These are phyloP conservation scores for Dalbergia cochinchinensis DNA, from an alignment of 306 rosid genomes.

Conservation along the genomic window DNA sequence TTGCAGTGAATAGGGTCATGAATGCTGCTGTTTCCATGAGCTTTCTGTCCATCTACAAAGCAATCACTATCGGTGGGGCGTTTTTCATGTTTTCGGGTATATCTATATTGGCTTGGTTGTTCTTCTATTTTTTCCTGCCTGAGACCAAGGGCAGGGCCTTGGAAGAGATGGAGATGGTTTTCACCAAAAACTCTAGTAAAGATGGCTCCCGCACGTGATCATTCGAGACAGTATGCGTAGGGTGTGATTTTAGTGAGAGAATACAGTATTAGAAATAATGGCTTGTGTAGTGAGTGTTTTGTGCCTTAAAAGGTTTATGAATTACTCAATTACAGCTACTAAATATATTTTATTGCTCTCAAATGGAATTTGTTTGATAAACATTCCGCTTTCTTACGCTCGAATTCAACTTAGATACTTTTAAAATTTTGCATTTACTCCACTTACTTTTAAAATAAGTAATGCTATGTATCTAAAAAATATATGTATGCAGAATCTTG, in stretches of 20 bases:
- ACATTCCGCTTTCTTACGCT: no score
- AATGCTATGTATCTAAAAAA: no score
- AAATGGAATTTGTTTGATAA: no score
- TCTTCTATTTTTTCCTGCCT: conserved; percentile 74
- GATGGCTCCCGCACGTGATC: neutral
- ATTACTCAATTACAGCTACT: no score
- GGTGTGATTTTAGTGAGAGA: neutral
- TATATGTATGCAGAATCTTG: no score
- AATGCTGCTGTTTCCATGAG: conserved; percentile 73
- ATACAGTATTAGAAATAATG: no score
- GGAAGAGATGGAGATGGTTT: conserved; percentile 82
- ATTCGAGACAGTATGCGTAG: neutral
- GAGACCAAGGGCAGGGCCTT: conserved; percentile 82
- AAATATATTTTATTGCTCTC: no score
- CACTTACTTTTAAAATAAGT: no score
- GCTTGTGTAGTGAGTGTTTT: no score
- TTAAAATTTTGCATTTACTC: no score
- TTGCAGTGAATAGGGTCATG: conserved; percentile 75
- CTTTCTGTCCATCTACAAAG: conserved; percentile 70
- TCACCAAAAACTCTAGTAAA: conserved; percentile 34
- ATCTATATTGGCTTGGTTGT: conserved; percentile 65
- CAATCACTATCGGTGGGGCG: conserved; percentile 80
- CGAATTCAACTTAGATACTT: no score
- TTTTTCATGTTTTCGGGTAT: conserved; percentile 80
- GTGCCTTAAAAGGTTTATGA: no score